Evolutionary conservation across 164 flowering plant species (phyloP).

Genomic region (Sextonia rubra): DNA sequence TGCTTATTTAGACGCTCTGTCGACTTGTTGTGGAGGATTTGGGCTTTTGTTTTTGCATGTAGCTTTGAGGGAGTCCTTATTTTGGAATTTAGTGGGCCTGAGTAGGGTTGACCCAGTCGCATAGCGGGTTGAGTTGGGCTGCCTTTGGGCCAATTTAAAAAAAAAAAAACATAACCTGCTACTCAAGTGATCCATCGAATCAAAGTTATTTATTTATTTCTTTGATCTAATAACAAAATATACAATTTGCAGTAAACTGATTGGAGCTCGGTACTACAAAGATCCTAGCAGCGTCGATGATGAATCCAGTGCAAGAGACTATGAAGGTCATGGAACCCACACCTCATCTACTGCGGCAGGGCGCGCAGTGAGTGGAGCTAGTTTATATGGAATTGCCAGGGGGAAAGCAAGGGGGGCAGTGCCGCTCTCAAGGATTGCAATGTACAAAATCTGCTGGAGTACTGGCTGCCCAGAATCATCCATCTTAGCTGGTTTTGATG

Average conservation of each 20-base stretch:
- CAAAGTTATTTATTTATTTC: too few species aligned
- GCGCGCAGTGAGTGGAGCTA: slow-evolving; percentile 23
- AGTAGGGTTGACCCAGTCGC: too few species aligned
- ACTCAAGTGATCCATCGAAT: too few species aligned
- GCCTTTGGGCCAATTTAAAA: too few species aligned
- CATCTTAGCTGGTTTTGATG: slow-evolving; percentile 51
- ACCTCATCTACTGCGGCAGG: slow-evolving; percentile 58
- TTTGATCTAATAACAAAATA: background rate
- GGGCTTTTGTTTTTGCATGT: too few species aligned
- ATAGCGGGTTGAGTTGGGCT: too few species aligned
- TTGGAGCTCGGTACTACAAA: slow-evolving; percentile 33
- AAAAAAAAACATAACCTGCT: too few species aligned
- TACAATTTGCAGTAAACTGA: slow-evolving; percentile 31
- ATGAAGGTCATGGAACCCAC: slow-evolving; percentile 48
- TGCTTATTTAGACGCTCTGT: too few species aligned
- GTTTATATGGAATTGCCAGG: slow-evolving; percentile 37
- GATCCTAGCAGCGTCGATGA: too few species aligned
- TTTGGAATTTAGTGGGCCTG: too few species aligned
- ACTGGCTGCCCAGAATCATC: slow-evolving; percentile 27
- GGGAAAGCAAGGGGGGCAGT: slow-evolving; percentile 59
- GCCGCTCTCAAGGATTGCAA: slow-evolving; percentile 50
- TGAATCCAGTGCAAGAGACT: slow-evolving; percentile 30
- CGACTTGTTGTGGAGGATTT: too few species aligned
- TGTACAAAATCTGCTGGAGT: slow-evolving; percentile 38
- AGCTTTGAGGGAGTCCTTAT: too few species aligned